Percentiles rank a stretch among this genome's conserved stretches.
Conservation (phyloP, 202 grass and related monocot species). For the Brachypodium distachyon region DNA sequence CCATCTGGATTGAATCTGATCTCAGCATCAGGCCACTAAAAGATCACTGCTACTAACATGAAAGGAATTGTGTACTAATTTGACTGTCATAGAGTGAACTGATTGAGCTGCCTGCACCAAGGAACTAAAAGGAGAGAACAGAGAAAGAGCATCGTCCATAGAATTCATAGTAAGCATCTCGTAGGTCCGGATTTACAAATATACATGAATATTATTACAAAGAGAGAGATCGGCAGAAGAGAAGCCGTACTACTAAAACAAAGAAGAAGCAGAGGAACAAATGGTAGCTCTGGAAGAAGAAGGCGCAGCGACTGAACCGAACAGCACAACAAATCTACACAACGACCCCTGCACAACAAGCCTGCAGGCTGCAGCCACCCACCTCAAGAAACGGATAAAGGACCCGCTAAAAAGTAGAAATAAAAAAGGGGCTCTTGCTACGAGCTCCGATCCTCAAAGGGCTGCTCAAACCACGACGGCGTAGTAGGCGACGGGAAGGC, state of each 20-base stretch:
- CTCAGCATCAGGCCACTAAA: background rate
- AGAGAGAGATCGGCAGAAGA: background rate
- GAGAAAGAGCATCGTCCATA: background rate
- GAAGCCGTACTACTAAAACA: too few species aligned
- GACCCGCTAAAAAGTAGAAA: background rate
- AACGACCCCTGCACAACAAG: conserved; percentile 8
- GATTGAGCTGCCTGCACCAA: background rate
- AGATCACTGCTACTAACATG: background rate
- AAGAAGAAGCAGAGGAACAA: background rate
- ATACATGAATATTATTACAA: conserved; percentile 34
- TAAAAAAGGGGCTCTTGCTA: too few species aligned
- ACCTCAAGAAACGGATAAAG: background rate
- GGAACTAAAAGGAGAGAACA: background rate
- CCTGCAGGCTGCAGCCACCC: too few species aligned
- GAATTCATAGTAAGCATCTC: conserved; percentile 1
- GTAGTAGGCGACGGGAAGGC: background rate
- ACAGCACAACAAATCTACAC: background rate
- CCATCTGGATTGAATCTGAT: background rate
- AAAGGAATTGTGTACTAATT: background rate
- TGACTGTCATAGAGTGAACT: background rate
- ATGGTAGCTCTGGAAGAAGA: background rate
- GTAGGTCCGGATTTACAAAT: conserved; percentile 35
- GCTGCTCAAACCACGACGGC: conserved; percentile 20
- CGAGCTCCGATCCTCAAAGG: too few species aligned
- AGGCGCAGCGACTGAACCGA: background rate